Percentiles rank a stretch among this genome's conserved stretches.
Evolutionary conservation across 805 yeast species (phyloP).

Genomic region (Barnettozyma siamensis): DNA sequence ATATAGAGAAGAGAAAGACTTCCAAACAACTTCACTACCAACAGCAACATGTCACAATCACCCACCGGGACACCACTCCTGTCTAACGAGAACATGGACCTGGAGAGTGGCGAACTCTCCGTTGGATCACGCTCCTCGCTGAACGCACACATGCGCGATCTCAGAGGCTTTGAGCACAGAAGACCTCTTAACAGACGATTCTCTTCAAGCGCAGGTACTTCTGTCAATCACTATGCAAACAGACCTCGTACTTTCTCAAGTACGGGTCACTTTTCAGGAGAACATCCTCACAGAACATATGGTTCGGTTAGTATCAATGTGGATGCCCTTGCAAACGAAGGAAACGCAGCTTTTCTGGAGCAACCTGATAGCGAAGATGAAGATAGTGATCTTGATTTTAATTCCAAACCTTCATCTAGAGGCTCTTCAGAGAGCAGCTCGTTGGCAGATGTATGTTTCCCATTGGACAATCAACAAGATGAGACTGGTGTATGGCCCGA

Average conservation of each 20-base stretch:
- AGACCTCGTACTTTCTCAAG: background rate
- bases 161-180: constrained; percentile 6
- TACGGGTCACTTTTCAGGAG: background rate
- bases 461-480: constrained; percentile 37
- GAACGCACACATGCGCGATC: constrained; percentile 7
- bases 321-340: constrained; percentile 5
- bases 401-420: constrained; percentile 38
- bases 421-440: constrained; percentile 56
- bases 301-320: constrained; percentile 7
- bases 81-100: background rate
- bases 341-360: background rate
- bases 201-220: constrained; percentile 2
- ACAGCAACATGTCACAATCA: constrained; percentile 5
- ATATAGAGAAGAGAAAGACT: too few species aligned
- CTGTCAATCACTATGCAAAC: background rate
- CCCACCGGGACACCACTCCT: constrained; percentile 6
- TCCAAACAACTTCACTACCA: too few species aligned
- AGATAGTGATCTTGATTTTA: constrained; percentile 25
- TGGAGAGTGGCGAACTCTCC: background rate
- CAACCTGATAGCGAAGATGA: constrained; percentile 6
- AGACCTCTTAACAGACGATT: constrained; percentile 1
- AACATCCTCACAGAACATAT: constrained; percentile 2
- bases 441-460: constrained; percentile 88
- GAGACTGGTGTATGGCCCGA: constrained; percentile 70
- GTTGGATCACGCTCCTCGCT: background rate